A percentile compares a stretch with the other conserved stretches of the same genome.
Evolutionary conservation across 176 grass and related monocot genomes (phyloP).

Genomic region (Cenchrus purpureus): DNA sequence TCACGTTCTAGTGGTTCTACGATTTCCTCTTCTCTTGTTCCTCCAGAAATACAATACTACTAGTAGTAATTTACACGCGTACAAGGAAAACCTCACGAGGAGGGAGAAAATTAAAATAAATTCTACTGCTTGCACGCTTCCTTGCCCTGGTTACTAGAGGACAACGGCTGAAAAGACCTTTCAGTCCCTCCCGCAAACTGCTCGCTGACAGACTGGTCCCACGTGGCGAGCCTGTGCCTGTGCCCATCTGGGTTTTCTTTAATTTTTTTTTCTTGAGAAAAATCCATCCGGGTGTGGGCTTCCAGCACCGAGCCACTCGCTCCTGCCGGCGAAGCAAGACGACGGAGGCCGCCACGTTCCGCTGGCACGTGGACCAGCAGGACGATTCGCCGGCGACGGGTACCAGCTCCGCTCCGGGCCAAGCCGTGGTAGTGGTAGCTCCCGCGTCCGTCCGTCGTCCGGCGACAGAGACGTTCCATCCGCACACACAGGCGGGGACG

Average conservation of each 20-base stretch:
- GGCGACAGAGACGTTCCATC: constrained; percentile 28
- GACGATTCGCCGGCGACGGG: neutral
- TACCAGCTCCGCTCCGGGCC: no score
- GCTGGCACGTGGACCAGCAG: neutral
- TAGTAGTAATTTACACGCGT: neutral
- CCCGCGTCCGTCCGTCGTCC: neutral
- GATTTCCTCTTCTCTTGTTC: neutral
- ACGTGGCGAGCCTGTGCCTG: neutral
- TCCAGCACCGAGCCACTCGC: neutral
- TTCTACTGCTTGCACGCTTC: constrained; percentile 1
- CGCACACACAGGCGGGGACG: neutral
- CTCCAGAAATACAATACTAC: neutral
- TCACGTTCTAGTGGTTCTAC: neutral
- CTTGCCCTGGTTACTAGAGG: neutral
- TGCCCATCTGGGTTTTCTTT: neutral
- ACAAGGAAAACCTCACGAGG: neutral
- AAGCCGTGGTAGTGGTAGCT: neutral
- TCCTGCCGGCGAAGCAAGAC: neutral
- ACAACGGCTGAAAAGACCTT: neutral
- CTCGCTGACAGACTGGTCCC: neutral
- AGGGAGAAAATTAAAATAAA: no score
- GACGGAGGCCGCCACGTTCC: neutral
- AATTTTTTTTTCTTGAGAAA: neutral
- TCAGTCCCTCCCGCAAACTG: neutral
- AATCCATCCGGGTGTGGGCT: neutral